Conservation (phyloP, 345 rosid genomes). For the Microcos paniculata region DNA sequence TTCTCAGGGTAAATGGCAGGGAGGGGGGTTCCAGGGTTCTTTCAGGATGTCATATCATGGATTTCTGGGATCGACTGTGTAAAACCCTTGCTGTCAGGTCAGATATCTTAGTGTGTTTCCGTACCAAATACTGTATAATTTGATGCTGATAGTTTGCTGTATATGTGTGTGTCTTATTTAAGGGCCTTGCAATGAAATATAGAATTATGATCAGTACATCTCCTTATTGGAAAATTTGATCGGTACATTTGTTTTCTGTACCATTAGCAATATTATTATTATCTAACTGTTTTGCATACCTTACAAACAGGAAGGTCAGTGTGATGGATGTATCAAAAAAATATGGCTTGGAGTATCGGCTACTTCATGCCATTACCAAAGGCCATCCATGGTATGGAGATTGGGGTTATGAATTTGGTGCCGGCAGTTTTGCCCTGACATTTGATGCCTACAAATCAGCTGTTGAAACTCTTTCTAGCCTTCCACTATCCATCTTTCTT, state of each 20-base stretch:
- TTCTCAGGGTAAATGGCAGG: slow-evolving; percentile 66
- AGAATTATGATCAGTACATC: too few relatives aligned
- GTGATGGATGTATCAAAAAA: slow-evolving; percentile 80
- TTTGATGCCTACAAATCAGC: slow-evolving; percentile 49
- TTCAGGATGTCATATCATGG: slow-evolving; percentile 63
- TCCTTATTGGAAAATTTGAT: background rate
- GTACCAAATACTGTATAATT: background rate
- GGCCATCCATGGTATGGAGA: slow-evolving; percentile 72
- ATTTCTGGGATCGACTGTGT: slow-evolving; percentile 75
- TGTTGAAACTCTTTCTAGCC: slow-evolving; percentile 42
- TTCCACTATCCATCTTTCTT: slow-evolving; percentile 40
- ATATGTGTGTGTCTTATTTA: background rate
- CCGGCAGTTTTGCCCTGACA: slow-evolving; percentile 64
- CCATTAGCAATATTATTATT: background rate
- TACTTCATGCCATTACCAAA: slow-evolving; percentile 57
- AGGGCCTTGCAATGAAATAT: background rate
- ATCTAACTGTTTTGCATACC: background rate
- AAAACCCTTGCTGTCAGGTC: slow-evolving; percentile 60
- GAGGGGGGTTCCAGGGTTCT: slow-evolving; percentile 73
- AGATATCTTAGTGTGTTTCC: slow-evolving; percentile 10
- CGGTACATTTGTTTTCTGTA: background rate
- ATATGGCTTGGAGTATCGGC: slow-evolving; percentile 57
- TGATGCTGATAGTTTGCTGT: background rate
- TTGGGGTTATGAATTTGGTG: slow-evolving; percentile 73
- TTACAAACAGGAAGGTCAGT: slow-evolving; percentile 53